Evolutionary conservation across 139 green algal species (phyloP), one percentile per base, ranked within the genome.

Genomic region (Edaphochlamys debaryana): DNA sequence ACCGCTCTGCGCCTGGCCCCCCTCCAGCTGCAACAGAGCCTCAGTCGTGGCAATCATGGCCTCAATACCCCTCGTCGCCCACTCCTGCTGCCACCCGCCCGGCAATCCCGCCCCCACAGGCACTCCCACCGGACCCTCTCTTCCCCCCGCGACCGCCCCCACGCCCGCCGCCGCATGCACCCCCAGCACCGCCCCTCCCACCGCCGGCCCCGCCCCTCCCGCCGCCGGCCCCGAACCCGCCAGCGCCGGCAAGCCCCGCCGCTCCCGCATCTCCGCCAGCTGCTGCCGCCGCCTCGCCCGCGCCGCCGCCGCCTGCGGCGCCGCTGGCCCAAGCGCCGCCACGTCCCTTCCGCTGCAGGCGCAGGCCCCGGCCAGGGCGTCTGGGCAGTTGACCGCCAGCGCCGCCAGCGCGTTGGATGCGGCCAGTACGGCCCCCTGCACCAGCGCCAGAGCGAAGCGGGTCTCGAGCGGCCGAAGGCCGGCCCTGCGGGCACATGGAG

Each of bases 381-480:
- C 34, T 0, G 73, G 6, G 17, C 19, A 42, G 13, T 83, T 74
- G 15, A 90, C 32, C 41, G 76, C 69, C 48, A 82, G 82, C 8
- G 79, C 77, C 1, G 82, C 82, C 37, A 87, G 64, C 23, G 71
- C 56, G 13, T 72, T 50, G 48, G 63, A 84, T 25, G 40, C 36
- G 17, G 86, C 58, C 72, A 90, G 78, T 36, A 90, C 86, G 0
- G 77, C 78, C 5, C 82, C 86, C 58, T 90, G 86, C 36, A 79
- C 58, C 48, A 84, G 38, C 22, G 25, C 19, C n/a, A 90, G 71
- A 3, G 13, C 2, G 37, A 88, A 88, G n/a, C 70, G 80, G 11
- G 6, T 30, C 37, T 79, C 77, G 9, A 90, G 82, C 13, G 72
- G 67, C 19, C 66, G 76, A 48, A 90, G 82, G 30, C 78, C 48